Percentiles rank a stretch among this genome's conserved stretches.
Conservation (phyloP, 371 early-diverging fungal species). For the Mucor indicus region DNA sequence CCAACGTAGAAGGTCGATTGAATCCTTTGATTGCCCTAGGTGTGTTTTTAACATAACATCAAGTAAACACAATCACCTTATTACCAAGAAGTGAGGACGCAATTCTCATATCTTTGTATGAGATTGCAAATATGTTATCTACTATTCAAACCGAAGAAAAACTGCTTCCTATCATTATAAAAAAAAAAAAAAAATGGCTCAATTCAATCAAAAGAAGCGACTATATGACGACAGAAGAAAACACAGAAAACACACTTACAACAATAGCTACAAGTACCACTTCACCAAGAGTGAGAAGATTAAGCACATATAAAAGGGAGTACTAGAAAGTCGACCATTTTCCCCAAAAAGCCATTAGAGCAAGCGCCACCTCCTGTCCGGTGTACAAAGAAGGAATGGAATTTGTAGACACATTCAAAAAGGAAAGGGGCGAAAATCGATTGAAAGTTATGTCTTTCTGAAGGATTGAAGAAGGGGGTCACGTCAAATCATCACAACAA, state of each 20-base stretch:
- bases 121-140: constrained; percentile 8
- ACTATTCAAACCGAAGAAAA: constrained; percentile 7
- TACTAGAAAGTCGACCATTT: too few species aligned
- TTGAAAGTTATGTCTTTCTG: constrained; percentile 7
- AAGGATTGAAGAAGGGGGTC: constrained; percentile 7
- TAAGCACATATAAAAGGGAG: too few species aligned
- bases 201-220: constrained; percentile 7
- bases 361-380: too few species aligned
- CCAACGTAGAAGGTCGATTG: too few species aligned
- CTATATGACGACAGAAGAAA: constrained; percentile 6
- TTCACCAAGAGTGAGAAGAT: constrained; percentile 9
- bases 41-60: too few species aligned
- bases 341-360: too few species aligned
- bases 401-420: constrained; percentile 7
- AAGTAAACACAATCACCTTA: too few species aligned
- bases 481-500: too few species aligned
- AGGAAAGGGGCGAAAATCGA: constrained; percentile 7
- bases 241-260: constrained; percentile 4
- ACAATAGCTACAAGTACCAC: constrained; percentile 1
- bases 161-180: constrained; percentile 2
- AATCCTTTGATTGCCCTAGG: too few species aligned
- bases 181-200: constrained; percentile 4
- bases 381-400: constrained; percentile 4
- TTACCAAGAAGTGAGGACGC: too few species aligned
- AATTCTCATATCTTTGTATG: too few species aligned